Percentiles rank a stretch among this genome's conserved stretches.
These are phyloP conservation scores for Rhododendron williamsianum DNA, from an alignment of 148 eudicot species.

Conservation along the genomic window DNA sequence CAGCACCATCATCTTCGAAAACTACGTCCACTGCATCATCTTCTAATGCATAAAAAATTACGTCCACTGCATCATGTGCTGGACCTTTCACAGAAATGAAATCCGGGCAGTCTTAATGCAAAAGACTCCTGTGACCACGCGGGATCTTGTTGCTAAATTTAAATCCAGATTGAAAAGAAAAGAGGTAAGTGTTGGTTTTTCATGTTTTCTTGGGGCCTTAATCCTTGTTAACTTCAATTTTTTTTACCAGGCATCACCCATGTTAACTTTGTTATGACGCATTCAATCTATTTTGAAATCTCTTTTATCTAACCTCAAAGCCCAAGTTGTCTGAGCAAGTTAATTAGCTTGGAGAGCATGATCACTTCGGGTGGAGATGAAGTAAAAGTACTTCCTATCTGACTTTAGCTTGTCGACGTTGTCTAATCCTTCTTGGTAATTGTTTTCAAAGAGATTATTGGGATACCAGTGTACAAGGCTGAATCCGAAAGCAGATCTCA, in stretches of 20 bases:
- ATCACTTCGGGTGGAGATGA: neutral
- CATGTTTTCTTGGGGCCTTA: neutral
- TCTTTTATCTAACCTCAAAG: neutral
- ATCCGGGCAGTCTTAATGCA: conserved; percentile 71
- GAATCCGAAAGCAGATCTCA: neutral
- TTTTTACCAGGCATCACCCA: too few species aligned
- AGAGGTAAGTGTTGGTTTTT: conserved; percentile 17
- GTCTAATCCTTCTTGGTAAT: neutral
- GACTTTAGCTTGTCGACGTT: neutral
- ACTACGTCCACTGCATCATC: too few species aligned
- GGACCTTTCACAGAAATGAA: conserved; percentile 92
- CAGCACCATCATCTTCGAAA: conserved; percentile 34
- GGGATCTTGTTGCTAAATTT: conserved; percentile 75
- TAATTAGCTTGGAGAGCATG: neutral
- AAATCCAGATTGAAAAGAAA: conserved; percentile 62
- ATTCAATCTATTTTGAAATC: neutral
- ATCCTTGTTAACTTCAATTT: neutral
- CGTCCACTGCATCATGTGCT: conserved; percentile 25
- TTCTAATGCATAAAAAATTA: too few species aligned
- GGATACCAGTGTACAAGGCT: neutral
- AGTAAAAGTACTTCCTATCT: too few species aligned
- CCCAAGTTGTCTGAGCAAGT: neutral
- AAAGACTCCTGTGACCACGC: conserved; percentile 49
- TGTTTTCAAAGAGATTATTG: neutral
- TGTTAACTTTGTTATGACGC: neutral